These are phyloP conservation scores for Lophium mytilinum DNA, from an alignment of 495 filamentous ascomycete genomes.

Conservation along the genomic window DNA sequence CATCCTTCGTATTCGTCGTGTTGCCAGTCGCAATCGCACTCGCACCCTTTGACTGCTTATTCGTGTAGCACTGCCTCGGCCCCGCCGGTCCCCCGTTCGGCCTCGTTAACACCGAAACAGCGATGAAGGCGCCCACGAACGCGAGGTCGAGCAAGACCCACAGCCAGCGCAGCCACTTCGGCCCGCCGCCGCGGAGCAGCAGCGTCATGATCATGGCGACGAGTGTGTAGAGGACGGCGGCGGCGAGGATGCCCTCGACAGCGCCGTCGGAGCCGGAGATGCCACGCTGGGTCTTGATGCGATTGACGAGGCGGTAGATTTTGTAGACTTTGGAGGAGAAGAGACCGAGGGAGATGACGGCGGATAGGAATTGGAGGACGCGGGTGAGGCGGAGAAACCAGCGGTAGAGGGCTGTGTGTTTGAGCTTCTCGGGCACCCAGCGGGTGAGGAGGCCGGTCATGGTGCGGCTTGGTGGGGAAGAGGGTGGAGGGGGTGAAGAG, in stretches of 20 bases:
- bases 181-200: constrained; percentile 7
- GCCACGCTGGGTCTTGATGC: constrained; percentile 7
- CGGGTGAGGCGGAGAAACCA: constrained; percentile 25
- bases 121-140: constrained; percentile 34
- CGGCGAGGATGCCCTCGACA: constrained; percentile 33
- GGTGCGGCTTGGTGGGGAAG: no score
- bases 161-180: constrained; percentile 25
- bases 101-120: constrained; percentile 30
- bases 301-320: constrained; percentile 28
- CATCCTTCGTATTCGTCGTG: background rate
- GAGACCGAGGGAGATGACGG: constrained; percentile 32
- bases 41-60: background rate
- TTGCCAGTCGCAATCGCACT: background rate
- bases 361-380: constrained; percentile 33
- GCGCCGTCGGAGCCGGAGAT: constrained; percentile 26
- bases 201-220: constrained; percentile 20
- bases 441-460: constrained; percentile 27
- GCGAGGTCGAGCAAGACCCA: constrained; percentile 25
- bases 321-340: constrained; percentile 33
- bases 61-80: constrained; percentile 15
- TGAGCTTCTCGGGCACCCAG: constrained; percentile 25
- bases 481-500: no score
- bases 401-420: constrained; percentile 24
- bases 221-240: constrained; percentile 32
- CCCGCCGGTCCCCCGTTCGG: constrained; percentile 26